Evolutionary conservation across 768 basidiomycete species (phyloP), one percentile per base, ranked within the genome.

Genomic region (Suillus alpinus): DNA sequence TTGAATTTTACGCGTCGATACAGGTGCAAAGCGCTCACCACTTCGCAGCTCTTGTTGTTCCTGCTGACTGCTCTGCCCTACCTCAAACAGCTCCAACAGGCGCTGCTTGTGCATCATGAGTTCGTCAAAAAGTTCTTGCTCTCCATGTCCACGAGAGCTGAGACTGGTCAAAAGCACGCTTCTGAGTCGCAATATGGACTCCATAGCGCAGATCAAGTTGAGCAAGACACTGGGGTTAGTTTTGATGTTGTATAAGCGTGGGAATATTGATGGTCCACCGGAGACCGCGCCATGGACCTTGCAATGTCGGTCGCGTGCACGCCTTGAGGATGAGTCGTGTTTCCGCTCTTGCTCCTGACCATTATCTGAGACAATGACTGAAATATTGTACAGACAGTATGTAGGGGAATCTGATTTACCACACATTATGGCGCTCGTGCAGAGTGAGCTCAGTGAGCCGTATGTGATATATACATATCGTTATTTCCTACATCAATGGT

Each of bases 401-500:
- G 65, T 75, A 56, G 90, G 91, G 67, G 91, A 93, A 76, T 76
- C 82, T 7, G 92, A 94, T 75, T 81, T 94, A 47, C 86, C 86
- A 6, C 85, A 86, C 65, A 89, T 98, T 69, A 94, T 96, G 85
- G 80, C 82, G 20, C 83, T 98, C 61, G 90, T 96, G 4, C 90
- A 95, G 78, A 88, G 82, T 68, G 95, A 97, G 77, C 86, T 98
- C 69, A 93, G 90, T 65, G 95, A 98, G 75, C 96, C 96, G 46
- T 98, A 94, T 76, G 93, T 96, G 57, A 87, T 94, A 46, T 98
- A 96, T 76, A 98, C 95, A 0, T 98, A 95, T 68, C 89, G 95
- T 2, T 98, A 99, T 73, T 99, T 99, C 73, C 83, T 99, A 7
- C 86, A 94, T 71, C 91, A 95, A 67, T 99, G 97, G 97, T 97